Base-by-base conservation (phyloP, 2,329 filamentous ascomycete species). In the Diaporthe humulicola region DNA sequence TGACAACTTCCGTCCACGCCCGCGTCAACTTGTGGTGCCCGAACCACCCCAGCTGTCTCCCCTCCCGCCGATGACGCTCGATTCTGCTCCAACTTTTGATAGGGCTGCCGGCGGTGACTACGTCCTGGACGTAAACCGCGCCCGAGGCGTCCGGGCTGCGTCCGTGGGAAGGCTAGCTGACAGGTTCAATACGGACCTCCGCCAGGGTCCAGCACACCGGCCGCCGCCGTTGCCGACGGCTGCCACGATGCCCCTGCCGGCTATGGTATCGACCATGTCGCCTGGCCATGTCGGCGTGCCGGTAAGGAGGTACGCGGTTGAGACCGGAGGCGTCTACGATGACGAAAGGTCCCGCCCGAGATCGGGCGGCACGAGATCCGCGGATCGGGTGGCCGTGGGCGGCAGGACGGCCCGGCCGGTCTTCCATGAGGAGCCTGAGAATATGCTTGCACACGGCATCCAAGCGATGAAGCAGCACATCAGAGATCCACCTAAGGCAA, bases 111-210 rank as follows among this genome's bases (percentile, higher is more conserved):
- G 82, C 4, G 84, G 82, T 15, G 85, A 86, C 72, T 89, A 90
- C 77, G 83, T 86, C 50, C 79, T 83, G 1, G 85, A 84, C 2
- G 84, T 85, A n/a, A 86, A 82, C 72, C 84, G 85, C 42, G 84
- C 84, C 12, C 84, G 87, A 60, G 86, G 84, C 17, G 79, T 83
- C 15, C 82, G 86, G 30, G 83, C 82, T 12, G 83, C 80, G 25
- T 88, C 88, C 79, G 88, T 90, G 73, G 85, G 86, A 58, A 86
- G 88, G 30, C 83, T 89, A 14, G 88, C 88, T 4, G 87, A 87
- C 54, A 84, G 89, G 14, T 87, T 90, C 75, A 83, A 81, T 36
- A 83, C 87, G 25, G 88, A 88, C 70, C 82, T 81, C 71, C 84
- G 86, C 28, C 82, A 82, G 52, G 81, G 75, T 74, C 81, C 80